These are phyloP conservation scores for Trypanosoma caninum DNA, from an alignment of 208 protist species.

Conservation along the genomic window DNA sequence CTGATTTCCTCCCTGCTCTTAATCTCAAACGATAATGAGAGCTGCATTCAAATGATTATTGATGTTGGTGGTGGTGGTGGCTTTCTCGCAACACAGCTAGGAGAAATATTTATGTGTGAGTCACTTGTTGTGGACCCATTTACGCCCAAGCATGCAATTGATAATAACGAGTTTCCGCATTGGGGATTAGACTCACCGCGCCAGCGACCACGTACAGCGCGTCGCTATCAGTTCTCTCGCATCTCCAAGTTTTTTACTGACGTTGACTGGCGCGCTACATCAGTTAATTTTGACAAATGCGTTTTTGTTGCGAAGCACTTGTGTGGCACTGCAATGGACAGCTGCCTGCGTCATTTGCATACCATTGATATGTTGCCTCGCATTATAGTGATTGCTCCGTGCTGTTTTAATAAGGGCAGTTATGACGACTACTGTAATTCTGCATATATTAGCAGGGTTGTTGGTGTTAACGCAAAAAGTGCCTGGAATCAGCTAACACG, in stretches of 20 bases:
- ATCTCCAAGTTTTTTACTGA: constrained; percentile 41
- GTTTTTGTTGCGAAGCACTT: constrained; percentile 81
- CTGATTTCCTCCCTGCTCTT: constrained; percentile 28
- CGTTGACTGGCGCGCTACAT: constrained; percentile 34
- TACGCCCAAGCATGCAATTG: constrained; percentile 66
- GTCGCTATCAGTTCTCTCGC: constrained; percentile 34
- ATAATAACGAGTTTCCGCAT: constrained; percentile 49
- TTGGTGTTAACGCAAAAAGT: constrained; percentile 29
- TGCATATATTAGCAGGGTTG: constrained; percentile 31
- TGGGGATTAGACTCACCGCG: constrained; percentile 21
- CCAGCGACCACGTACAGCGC: constrained; percentile 27
- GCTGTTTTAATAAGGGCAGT: constrained; percentile 65
- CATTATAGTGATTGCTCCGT: constrained; percentile 71
- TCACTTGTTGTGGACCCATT: constrained; percentile 69
- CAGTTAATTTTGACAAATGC: constrained; percentile 26
- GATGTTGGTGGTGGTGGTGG: constrained; percentile 83
- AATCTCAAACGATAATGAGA: neutral
- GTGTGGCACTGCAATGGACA: constrained; percentile 73
- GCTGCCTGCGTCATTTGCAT: constrained; percentile 56
- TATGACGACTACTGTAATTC: constrained; percentile 57
- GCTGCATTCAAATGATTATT: constrained; percentile 31
- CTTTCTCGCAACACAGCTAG: constrained; percentile 66
- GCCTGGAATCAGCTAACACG: constrained; percentile 38
- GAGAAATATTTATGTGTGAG: constrained; percentile 55
- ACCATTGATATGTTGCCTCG: constrained; percentile 44